Evolutionary conservation across 73 alveolate genomes (phyloP).

Genomic region (Durusdinium trenchii): DNA sequence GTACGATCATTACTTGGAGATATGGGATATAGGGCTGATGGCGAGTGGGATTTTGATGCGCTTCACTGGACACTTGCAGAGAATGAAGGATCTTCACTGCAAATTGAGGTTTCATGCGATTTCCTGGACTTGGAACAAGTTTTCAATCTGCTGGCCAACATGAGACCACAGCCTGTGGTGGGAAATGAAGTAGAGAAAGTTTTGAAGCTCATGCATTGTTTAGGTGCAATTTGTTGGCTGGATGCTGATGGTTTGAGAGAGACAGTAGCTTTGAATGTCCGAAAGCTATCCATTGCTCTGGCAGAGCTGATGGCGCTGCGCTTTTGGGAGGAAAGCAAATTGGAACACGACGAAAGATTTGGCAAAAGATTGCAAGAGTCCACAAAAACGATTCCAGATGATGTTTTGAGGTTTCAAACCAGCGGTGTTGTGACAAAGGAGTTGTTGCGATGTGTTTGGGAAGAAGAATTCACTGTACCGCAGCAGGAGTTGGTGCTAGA

Average conservation of each 20-base stretch:
- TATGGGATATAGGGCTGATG: no score
- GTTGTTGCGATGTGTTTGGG: background rate
- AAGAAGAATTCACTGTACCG: background rate
- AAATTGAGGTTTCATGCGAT: background rate
- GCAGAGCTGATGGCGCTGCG: background rate
- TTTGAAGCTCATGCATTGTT: background rate
- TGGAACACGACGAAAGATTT: background rate
- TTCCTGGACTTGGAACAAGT: background rate
- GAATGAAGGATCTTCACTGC: background rate
- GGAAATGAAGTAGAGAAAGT: background rate
- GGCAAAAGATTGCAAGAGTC: no score
- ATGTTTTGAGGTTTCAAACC: background rate
- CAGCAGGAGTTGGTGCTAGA: background rate
- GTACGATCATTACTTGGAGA: no score
- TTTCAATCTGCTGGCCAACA: background rate
- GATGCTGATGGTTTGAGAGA: background rate
- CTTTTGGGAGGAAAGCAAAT: background rate
- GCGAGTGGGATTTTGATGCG: background rate
- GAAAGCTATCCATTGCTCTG: background rate
- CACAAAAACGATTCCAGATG: background rate
- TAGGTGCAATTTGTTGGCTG: background rate
- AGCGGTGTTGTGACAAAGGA: background rate
- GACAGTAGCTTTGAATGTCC: background rate
- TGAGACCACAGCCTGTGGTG: background rate
- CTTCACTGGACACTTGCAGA: background rate